Percentiles rank a stretch among this genome's conserved stretches.
Conservation (phyloP, 768 basidiomycete species). For the Tricholoma saponaceum region DNA sequence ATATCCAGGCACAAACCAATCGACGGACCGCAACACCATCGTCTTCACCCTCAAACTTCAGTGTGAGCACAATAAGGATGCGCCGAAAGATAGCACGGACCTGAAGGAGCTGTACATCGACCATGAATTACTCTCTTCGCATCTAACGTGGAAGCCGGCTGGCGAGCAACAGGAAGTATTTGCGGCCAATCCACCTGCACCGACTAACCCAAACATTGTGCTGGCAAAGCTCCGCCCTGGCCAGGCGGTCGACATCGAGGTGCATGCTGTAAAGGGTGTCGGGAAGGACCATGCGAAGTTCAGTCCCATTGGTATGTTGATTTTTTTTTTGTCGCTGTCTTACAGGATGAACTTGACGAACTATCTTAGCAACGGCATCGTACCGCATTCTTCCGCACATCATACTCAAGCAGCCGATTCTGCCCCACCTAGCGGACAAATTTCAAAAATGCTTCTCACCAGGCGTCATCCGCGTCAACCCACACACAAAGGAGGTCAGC, state of each 20-base stretch:
- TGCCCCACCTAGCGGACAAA: constrained; percentile 69
- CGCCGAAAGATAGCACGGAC: constrained; percentile 48
- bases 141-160: constrained; percentile 74
- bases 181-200: constrained; percentile 45
- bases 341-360: too few species aligned
- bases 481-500: constrained; percentile 51
- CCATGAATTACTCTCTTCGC: constrained; percentile 60
- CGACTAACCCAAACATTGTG: constrained; percentile 80
- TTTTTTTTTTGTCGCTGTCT: too few species aligned
- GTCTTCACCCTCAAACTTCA: constrained; percentile 74
- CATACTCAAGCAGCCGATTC: constrained; percentile 70
- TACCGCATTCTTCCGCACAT: constrained; percentile 91
- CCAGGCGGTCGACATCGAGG: constrained; percentile 77
- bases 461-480: constrained; percentile 67
- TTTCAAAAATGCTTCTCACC: constrained; percentile 88
- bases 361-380: constrained; percentile 77
- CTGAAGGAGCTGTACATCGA: constrained; percentile 68
- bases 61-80: constrained; percentile 60
- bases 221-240: constrained; percentile 91
- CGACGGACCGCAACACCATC: constrained; percentile 88
- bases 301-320: constrained; percentile 80
- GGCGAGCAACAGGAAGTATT: constrained; percentile 76
- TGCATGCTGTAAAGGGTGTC: constrained; percentile 90
- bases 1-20: constrained; percentile 41
- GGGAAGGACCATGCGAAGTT: constrained; percentile 97